A percentile compares a stretch with the other conserved stretches of the same genome.
Conservation (phyloP, 2,329 filamentous ascomycete genomes). For the Trichoderma gracile region DNA sequence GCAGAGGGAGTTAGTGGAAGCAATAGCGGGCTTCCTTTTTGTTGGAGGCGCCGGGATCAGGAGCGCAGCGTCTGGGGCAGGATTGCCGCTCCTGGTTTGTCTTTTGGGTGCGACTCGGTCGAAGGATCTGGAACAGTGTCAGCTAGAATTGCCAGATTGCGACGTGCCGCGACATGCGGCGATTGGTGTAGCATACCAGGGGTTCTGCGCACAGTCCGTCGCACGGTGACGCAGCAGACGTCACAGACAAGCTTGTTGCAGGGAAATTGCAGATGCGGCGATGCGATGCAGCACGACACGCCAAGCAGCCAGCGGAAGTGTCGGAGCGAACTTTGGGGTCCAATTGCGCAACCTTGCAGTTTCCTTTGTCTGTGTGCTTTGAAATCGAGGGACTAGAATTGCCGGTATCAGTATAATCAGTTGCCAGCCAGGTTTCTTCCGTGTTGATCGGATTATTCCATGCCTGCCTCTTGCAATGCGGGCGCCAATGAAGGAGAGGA, state of each 20-base stretch:
- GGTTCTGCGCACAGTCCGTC: not conserved
- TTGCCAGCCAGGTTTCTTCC: not conserved
- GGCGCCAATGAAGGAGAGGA: not conserved
- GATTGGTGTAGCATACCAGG: not conserved
- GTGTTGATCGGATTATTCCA: not conserved
- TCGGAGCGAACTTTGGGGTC: constrained; percentile 14
- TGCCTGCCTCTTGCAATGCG: constrained; percentile 1
- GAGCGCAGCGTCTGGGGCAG: constrained; percentile 5
- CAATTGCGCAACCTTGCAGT: constrained; percentile 17
- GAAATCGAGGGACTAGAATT: constrained; percentile 1
- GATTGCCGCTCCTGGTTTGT: constrained; percentile 10
- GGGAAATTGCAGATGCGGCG: constrained; percentile 1
- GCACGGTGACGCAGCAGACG: constrained; percentile 7
- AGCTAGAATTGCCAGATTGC: not conserved
- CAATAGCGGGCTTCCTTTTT: not conserved
- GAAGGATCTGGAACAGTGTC: constrained; percentile 16
- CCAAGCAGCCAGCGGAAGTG: constrained; percentile 16
- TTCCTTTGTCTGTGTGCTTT: not conserved
- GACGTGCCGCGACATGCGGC: not conserved
- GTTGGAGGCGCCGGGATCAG: constrained; percentile 6
- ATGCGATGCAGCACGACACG: constrained; percentile 1
- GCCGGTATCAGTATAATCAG: not conserved
- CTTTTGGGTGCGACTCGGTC: not conserved
- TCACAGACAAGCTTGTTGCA: not conserved
- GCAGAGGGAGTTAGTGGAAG: not conserved